A percentile compares a stretch with the other conserved stretches of the same genome.
phyloP scores from a whole-genome alignment of 2,329 filamentous ascomycete species.

The Coleophoma crateriformis region DNA sequence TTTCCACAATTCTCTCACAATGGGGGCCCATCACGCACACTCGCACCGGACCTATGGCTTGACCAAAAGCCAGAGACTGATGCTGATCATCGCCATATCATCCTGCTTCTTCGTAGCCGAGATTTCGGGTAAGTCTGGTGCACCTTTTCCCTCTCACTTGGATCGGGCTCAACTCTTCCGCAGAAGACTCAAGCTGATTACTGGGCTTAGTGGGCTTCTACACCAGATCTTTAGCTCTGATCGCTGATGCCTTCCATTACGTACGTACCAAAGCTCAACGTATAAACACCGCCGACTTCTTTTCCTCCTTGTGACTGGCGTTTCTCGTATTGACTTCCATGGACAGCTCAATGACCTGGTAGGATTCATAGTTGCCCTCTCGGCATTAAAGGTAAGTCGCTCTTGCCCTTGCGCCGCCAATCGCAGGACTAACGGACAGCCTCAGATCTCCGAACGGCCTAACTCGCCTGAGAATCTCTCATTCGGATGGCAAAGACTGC shows the following conservation, averaged over 20 bases:
- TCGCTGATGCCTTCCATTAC: constrained; percentile 77
- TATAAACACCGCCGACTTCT: too few relatives aligned
- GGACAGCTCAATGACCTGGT: constrained; percentile 63
- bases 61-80: constrained; percentile 17
- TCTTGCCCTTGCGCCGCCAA: neutral
- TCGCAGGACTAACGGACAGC: too few relatives aligned
- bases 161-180: neutral
- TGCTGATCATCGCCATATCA: constrained; percentile 37
- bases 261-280: too few relatives aligned
- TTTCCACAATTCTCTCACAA: neutral
- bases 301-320: neutral
- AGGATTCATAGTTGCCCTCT: constrained; percentile 61
- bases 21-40: neutral
- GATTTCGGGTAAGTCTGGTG: constrained; percentile 31
- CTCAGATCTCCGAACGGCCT: constrained; percentile 49
- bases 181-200: neutral
- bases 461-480: constrained; percentile 54
- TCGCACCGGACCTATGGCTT: constrained; percentile 1
- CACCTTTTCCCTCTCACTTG: neutral
- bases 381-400: constrained; percentile 50
- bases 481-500: constrained; percentile 73
- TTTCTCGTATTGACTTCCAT: neutral
- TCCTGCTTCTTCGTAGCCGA: constrained; percentile 40
- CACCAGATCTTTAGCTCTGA: constrained; percentile 64
- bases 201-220: constrained; percentile 53